These are phyloP conservation scores for Drosera spatulata DNA, from an alignment of 179 eudicot genomes.

Conservation along the genomic window DNA sequence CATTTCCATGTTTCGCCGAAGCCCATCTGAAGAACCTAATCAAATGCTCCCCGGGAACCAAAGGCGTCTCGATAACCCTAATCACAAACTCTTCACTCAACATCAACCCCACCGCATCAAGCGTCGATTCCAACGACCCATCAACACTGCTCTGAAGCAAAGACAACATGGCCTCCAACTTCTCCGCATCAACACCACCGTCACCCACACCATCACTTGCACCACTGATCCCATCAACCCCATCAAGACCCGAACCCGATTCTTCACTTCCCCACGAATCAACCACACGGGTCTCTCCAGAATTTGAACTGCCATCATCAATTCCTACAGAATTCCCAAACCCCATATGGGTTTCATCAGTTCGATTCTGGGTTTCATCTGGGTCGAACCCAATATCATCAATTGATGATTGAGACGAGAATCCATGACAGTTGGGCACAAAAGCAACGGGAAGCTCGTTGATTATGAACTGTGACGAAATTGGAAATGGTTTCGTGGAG, in stretches of 20 bases:
- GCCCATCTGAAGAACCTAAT: slow-evolving; percentile 57
- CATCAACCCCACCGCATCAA: slow-evolving; percentile 31
- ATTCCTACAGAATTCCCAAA: too few species aligned
- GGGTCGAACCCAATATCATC: too few species aligned
- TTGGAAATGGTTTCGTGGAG: too few species aligned
- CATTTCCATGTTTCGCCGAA: slow-evolving; percentile 20
- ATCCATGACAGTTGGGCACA: too few species aligned
- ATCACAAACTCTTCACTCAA: slow-evolving; percentile 50
- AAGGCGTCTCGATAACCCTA: slow-evolving; percentile 46
- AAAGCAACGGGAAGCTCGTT: too few species aligned
- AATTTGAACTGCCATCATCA: too few species aligned
- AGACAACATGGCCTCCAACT: slow-evolving; percentile 42
- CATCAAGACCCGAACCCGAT: slow-evolving; percentile 6
- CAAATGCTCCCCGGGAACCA: slow-evolving; percentile 42
- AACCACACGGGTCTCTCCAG: neutral
- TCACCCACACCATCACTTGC: slow-evolving; percentile 2
- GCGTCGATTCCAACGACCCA: slow-evolving; percentile 37
- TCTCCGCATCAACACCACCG: slow-evolving; percentile 25
- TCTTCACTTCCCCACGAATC: slow-evolving; percentile 2
- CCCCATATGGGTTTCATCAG: too few species aligned
- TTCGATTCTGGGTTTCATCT: too few species aligned
- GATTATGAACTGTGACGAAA: too few species aligned
- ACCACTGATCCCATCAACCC: slow-evolving; percentile 8
- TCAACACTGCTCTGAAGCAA: slow-evolving; percentile 47
- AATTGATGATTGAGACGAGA: too few species aligned